Percentiles rank a stretch among this genome's conserved stretches.
These are phyloP conservation scores for Cladorrhinum samala DNA, from an alignment of 495 filamentous ascomycete genomes.

Conservation along the genomic window DNA sequence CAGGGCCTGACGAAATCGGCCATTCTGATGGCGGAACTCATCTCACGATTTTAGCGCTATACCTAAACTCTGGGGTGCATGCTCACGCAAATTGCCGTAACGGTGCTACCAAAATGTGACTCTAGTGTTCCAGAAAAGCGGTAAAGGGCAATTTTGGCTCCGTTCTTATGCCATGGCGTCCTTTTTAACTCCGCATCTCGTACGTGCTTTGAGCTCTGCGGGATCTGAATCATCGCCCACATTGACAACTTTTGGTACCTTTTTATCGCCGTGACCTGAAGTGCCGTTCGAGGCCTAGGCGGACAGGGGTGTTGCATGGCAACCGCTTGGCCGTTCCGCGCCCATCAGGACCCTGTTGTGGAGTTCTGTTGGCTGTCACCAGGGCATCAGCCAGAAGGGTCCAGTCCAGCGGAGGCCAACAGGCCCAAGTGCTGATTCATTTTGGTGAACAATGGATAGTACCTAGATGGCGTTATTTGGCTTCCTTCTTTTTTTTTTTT, in stretches of 20 bases:
- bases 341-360: not conserved
- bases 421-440: too few species aligned
- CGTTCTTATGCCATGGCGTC: not conserved
- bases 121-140: not conserved
- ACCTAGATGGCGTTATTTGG: too few species aligned
- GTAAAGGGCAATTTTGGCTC: not conserved
- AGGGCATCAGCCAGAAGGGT: not conserved
- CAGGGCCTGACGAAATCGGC: slow-evolving; percentile 29
- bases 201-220: not conserved
- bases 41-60: slow-evolving; percentile 1
- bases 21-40: slow-evolving; percentile 22
- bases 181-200: not conserved
- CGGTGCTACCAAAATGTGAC: not conserved
- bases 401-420: too few species aligned
- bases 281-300: not conserved
- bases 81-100: not conserved
- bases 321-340: not conserved
- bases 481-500: too few species aligned
- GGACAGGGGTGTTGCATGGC: not conserved
- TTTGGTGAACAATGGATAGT: too few species aligned
- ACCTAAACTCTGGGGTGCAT: slow-evolving; percentile 8
- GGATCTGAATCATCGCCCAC: not conserved
- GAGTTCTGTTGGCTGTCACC: not conserved
- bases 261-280: too few species aligned
- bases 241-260: not conserved